Base-by-base conservation (phyloP, 176 grass and related monocot species). In the Rhynchospora pubera region DNA sequence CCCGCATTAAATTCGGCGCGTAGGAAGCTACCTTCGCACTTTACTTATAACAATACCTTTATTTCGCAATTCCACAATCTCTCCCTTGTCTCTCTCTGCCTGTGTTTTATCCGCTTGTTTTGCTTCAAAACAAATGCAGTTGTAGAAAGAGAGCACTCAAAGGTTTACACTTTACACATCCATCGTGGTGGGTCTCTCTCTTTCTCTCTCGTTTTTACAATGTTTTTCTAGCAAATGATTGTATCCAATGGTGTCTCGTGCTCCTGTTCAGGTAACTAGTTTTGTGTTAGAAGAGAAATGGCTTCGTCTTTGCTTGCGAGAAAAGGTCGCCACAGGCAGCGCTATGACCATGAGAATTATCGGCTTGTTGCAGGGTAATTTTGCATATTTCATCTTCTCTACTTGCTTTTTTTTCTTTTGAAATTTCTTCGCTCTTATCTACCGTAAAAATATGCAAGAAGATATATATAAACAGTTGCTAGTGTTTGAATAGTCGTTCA, bases 351-450 rank as follows among this genome's bases (percentile, higher is more conserved):
- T 80, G 87, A 92, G 48, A 80, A 80, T 80, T 85, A 87, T 83
- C 90, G 90, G 47, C 90, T 92, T 71, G 90, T 92, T 80, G 90
- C 90, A 15, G 90, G 90, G 90, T 92, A 71, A 39, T 82, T 77
- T 52, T 22, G 53, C 32, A 56, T 67, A 45, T 47, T 85, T 39
- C 6, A 5, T 55, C 2, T 16, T 4, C 26, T 71, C 42, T 2
- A 15, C 12, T 70, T 83, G 11, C 11, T 18, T 18, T 70, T 76
- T 53, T 76, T 53, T 43, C 19, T 64, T 83, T 39, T 67, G 51
- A 53, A 52, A 65, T 39, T 61, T 79, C 26, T 28, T 52, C 13
- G 9, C 21, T 57, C 57, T 42, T 65, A 62, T 84, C 18, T 80
- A 46, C 19, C 42, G 45, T 68, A 16, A 14, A 2, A 69, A 21